These are phyloP conservation scores for Verticillium tricorpus DNA, from an alignment of 2,329 filamentous ascomycete species.

Conservation along the genomic window DNA sequence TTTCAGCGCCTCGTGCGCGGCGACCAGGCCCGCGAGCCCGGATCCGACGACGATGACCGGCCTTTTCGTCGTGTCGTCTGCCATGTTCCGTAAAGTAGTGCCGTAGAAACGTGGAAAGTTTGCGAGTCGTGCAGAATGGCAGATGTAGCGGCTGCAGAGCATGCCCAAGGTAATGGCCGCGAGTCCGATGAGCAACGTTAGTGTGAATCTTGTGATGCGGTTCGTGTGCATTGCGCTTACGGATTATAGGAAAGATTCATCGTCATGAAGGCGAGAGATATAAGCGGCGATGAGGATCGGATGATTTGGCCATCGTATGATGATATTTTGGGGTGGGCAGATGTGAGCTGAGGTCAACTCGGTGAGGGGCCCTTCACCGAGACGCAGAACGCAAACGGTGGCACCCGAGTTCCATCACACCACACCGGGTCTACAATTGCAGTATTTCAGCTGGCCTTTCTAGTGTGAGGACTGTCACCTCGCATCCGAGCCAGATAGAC, in stretches of 20 bases:
- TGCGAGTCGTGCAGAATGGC: background rate
- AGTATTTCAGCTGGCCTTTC: no score
- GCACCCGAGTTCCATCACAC: no score
- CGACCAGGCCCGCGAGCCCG: slow-evolving; percentile 58
- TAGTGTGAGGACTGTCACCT: no score
- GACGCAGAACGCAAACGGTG: background rate
- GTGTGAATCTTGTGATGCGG: no score
- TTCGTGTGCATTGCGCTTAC: background rate
- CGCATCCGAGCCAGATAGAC: no score
- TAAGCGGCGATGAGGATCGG: slow-evolving; percentile 1
- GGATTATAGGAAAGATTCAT: background rate
- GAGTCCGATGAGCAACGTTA: slow-evolving; percentile 16
- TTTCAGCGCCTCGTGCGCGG: slow-evolving; percentile 51
- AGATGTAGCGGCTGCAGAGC: slow-evolving; percentile 14
- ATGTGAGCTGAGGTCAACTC: background rate
- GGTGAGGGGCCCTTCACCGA: background rate
- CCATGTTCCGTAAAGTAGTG: background rate
- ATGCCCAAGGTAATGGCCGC: slow-evolving; percentile 13
- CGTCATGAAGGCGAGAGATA: background rate
- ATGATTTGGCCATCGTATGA: slow-evolving; percentile 10
- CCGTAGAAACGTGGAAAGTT: background rate
- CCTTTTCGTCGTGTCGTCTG: background rate
- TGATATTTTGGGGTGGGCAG: slow-evolving; percentile 6
- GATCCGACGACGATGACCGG: slow-evolving; percentile 59
- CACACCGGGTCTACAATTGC: no score